Percentiles rank a stretch among this genome's conserved stretches.
Evolutionary conservation across 805 yeast genomes (phyloP).

Genomic region (Cyberlindnera subsufficiens): DNA sequence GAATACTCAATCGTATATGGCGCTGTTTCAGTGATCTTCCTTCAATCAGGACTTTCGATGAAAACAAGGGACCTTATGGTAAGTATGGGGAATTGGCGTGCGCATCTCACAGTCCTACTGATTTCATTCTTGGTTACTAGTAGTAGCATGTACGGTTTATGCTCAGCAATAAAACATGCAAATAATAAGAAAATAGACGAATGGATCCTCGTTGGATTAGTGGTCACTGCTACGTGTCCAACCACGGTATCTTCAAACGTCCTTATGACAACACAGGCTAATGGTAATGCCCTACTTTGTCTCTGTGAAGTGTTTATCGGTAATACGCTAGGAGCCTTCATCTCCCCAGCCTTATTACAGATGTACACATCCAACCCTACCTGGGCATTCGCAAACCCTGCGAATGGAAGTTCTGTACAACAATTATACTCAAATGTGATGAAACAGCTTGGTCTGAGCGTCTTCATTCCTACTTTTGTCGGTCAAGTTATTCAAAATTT

Average conservation of each 20-base stretch:
- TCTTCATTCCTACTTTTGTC: slow-evolving; percentile 81
- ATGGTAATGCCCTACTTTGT: slow-evolving; percentile 77
- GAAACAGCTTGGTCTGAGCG: slow-evolving; percentile 82
- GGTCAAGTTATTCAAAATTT: slow-evolving; percentile 78
- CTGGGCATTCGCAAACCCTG: slow-evolving; percentile 82
- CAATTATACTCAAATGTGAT: slow-evolving; percentile 67
- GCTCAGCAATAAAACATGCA: slow-evolving; percentile 58
- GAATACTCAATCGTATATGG: slow-evolving; percentile 78
- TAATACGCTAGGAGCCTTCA: slow-evolving; percentile 77
- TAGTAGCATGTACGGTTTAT: slow-evolving; percentile 66
- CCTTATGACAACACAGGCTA: slow-evolving; percentile 83
- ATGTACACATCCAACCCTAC: slow-evolving; percentile 48
- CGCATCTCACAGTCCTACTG: slow-evolving; percentile 64
- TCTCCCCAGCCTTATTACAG: slow-evolving; percentile 81
- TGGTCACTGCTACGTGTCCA: slow-evolving; percentile 83
- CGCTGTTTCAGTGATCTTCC: slow-evolving; percentile 80
- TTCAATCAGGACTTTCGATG: slow-evolving; percentile 79
- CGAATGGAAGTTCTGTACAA: slow-evolving; percentile 45
- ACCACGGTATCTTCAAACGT: slow-evolving; percentile 91
- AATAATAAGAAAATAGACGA: slow-evolving; percentile 51
- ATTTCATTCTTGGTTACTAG: slow-evolving; percentile 69
- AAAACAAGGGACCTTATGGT: slow-evolving; percentile 50
- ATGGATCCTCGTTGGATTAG: slow-evolving; percentile 77
- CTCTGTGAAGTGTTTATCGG: slow-evolving; percentile 84
- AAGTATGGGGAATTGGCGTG: slow-evolving; percentile 74